Conservation (phyloP, 2,329 filamentous ascomycete genomes). For the Aspergillus spinulosporus region DNA sequence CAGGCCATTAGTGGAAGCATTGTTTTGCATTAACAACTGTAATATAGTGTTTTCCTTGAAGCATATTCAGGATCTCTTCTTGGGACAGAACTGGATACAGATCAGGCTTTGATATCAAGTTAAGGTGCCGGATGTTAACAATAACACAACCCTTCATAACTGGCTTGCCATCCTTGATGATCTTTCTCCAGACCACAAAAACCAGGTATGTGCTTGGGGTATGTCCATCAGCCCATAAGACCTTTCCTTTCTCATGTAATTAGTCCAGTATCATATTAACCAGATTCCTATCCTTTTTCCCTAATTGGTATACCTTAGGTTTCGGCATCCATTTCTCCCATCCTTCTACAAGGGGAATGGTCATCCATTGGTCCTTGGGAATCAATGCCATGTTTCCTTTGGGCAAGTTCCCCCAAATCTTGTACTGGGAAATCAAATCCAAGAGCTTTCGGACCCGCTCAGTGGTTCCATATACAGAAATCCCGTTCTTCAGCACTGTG, state of each 20-base stretch:
- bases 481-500: too few species aligned
- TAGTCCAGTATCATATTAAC: not conserved
- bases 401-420: too few species aligned
- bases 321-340: too few species aligned
- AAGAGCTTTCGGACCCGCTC: too few species aligned
- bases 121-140: not conserved
- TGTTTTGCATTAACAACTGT: not conserved
- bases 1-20: not conserved
- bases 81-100: not conserved
- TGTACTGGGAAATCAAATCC: too few species aligned
- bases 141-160: not conserved
- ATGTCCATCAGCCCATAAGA: not conserved
- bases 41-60: not conserved
- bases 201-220: not conserved
- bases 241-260: not conserved
- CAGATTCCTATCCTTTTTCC: not conserved
- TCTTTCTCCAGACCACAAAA: not conserved
- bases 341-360: too few species aligned
- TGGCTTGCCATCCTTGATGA: not conserved
- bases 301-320: not conserved
- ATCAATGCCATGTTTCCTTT: too few species aligned
- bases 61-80: not conserved
- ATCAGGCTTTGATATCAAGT: not conserved
- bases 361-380: too few species aligned
- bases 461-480: too few species aligned